These are phyloP conservation scores for Pestalotiopsis sp. DNA, from an alignment of 2,329 filamentous ascomycete species.

Conservation along the genomic window DNA sequence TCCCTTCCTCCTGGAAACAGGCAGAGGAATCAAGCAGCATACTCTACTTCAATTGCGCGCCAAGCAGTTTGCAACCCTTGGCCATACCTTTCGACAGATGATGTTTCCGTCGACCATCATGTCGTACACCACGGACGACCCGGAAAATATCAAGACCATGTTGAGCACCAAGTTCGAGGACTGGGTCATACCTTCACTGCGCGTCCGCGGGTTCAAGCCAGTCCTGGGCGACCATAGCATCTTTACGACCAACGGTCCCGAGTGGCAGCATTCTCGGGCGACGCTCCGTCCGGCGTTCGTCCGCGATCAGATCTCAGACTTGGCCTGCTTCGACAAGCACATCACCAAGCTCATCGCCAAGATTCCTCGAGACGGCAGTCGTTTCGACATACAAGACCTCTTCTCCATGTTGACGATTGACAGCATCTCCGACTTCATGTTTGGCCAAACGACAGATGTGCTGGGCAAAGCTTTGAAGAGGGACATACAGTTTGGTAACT, in stretches of 20 bases:
- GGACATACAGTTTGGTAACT: constrained; percentile 44
- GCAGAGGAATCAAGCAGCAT: constrained; percentile 17
- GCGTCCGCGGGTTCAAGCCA: constrained; percentile 39
- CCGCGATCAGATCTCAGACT: constrained; percentile 62
- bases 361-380: constrained; percentile 57
- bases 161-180: constrained; percentile 39
- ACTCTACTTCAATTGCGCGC: constrained; percentile 21
- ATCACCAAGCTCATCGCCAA: constrained; percentile 60
- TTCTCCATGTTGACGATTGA: constrained; percentile 70
- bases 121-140: constrained; percentile 26
- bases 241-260: constrained; percentile 54
- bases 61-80: constrained; percentile 15
- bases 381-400: constrained; percentile 63
- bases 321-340: constrained; percentile 72
- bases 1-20: constrained; percentile 25
- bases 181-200: constrained; percentile 45
- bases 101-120: constrained; percentile 21
- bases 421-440: constrained; percentile 67
- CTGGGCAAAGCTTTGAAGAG: constrained; percentile 38
- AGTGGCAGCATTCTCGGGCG: constrained; percentile 55
- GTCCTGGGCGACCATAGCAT: constrained; percentile 55
- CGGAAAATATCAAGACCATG: constrained; percentile 19
- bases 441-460: constrained; percentile 45
- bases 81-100: constrained; percentile 27
- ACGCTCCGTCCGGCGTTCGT: constrained; percentile 58